Percentiles rank a stretch among this genome's conserved stretches.
Evolutionary conservation across 1,139 yeast genomes (phyloP).

Genomic region (Barnettozyma hawaiiensis): DNA sequence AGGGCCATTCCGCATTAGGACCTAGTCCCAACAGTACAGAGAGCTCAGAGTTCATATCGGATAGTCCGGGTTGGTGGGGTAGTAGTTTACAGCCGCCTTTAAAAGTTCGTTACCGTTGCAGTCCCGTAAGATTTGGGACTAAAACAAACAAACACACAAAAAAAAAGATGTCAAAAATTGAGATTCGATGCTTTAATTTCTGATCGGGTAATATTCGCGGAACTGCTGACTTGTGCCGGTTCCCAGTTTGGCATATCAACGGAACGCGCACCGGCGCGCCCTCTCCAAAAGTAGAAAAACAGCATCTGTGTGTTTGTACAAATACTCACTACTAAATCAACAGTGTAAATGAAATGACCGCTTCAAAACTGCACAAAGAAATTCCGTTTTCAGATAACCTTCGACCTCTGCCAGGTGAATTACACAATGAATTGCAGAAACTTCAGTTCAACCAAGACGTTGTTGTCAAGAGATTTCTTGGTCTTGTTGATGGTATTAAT

Average conservation of each 20-base stretch:
- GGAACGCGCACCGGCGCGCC: too few species aligned
- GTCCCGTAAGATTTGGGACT: too few species aligned
- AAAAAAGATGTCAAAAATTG: background rate
- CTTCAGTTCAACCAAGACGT: background rate
- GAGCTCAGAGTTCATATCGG: constrained; percentile 16
- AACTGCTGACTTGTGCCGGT: too few species aligned
- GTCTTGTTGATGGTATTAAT: background rate
- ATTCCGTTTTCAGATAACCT: background rate
- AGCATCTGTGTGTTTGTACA: too few species aligned
- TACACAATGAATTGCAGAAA: background rate
- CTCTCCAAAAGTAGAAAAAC: background rate
- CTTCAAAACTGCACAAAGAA: background rate
- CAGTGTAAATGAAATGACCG: background rate
- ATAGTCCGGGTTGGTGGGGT: too few species aligned
- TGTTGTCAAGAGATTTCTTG: background rate
- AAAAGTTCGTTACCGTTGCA: too few species aligned
- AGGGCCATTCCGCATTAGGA: constrained; percentile 45
- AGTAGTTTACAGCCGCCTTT: too few species aligned
- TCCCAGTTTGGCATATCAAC: background rate
- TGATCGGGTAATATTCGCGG: background rate
- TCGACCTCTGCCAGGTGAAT: background rate
- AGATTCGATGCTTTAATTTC: background rate
- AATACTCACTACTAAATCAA: background rate
- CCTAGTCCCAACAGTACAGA: constrained; percentile 47
- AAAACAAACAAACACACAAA: too few species aligned